phyloP scores from a whole-genome alignment of 2,329 filamentous ascomycete genomes.

The Trichoderma afroharzianum region DNA sequence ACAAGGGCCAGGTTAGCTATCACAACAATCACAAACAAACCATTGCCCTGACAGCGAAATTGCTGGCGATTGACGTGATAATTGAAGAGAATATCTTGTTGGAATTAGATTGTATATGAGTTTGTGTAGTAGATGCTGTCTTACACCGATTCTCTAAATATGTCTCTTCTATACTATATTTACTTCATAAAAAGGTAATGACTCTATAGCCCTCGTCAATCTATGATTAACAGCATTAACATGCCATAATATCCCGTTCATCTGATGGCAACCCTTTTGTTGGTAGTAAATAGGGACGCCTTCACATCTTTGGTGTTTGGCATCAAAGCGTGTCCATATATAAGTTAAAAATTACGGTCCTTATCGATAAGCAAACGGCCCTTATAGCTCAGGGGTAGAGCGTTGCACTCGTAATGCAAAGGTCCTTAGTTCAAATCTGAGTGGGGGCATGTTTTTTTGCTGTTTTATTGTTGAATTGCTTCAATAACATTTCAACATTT shows the following conservation, averaged over 20 bases:
- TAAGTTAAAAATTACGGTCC: rapidly evolving
- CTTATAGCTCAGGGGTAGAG: conserved; percentile 1
- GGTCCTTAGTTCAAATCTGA: background rate
- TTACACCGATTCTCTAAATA: background rate
- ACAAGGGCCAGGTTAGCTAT: background rate
- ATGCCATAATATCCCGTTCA: background rate
- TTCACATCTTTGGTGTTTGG: too few species aligned
- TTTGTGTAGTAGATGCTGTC: background rate
- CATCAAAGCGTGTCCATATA: background rate
- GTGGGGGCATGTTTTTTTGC: background rate
- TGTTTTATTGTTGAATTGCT: background rate
- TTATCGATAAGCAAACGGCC: background rate
- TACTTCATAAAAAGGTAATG: too few species aligned
- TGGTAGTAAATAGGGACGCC: background rate
- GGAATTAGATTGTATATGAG: background rate
- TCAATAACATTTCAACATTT: background rate
- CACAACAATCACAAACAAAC: background rate
- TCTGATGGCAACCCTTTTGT: background rate
- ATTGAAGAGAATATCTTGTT: background rate
- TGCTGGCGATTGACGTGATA: background rate
- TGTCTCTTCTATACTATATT: background rate
- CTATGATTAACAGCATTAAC: background rate
- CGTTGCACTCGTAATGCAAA: background rate
- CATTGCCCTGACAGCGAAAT: rapidly evolving
- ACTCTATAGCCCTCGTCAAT: background rate